Percentiles rank a stretch among this genome's conserved stretches.
Evolutionary conservation across 1,284 basidiomycete species (phyloP).

Genomic region (Vanrija sp.): DNA sequence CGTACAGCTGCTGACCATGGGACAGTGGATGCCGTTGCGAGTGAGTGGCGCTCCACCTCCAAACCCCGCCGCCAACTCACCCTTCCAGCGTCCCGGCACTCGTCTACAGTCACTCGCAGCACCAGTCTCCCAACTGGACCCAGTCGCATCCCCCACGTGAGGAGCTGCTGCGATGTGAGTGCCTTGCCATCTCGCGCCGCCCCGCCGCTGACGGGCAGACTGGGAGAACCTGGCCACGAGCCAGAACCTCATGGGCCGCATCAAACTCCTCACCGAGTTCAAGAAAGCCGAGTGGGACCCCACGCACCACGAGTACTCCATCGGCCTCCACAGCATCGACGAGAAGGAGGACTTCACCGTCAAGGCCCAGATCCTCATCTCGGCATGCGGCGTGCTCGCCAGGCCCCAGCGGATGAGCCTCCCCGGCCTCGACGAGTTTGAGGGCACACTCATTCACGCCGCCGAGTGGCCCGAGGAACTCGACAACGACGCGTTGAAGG

Average conservation of each 20-base stretch:
- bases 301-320: not conserved
- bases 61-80: not conserved
- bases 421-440: constrained; percentile 20
- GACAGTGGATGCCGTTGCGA: constrained; percentile 10
- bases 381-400: constrained; percentile 27
- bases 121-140: constrained; percentile 4
- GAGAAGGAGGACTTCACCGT: not conserved
- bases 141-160: constrained; percentile 3
- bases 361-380: constrained; percentile 18
- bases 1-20: constrained; percentile 5
- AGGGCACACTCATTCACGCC: constrained; percentile 21
- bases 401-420: constrained; percentile 17
- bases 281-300: not conserved
- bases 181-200: no score
- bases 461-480: constrained; percentile 5
- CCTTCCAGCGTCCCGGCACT: not conserved
- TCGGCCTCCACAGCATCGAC: not conserved
- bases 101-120: constrained; percentile 7
- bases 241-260: not conserved
- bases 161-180: constrained; percentile 4
- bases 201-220: not conserved
- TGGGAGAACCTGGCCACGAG: constrained; percentile 4
- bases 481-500: not conserved
- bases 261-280: not conserved
- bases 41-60: not conserved